These are phyloP conservation scores for Sporothrix brunneoviolacea DNA, from an alignment of 2,329 filamentous ascomycete genomes.

Conservation along the genomic window DNA sequence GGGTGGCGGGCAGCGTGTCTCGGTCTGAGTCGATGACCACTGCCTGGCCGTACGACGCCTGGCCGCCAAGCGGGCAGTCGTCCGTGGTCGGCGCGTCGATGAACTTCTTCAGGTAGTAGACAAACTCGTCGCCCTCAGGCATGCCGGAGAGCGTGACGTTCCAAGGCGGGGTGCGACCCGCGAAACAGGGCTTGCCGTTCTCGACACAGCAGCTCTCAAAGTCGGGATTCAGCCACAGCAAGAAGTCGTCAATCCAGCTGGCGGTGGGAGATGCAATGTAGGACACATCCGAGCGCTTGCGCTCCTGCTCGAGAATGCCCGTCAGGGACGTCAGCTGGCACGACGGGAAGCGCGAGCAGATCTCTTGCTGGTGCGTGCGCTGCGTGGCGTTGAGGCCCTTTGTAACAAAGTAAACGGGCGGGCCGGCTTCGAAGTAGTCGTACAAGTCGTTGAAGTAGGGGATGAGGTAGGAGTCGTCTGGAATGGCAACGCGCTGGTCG, in stretches of 20 bases:
- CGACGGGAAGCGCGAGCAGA: slow-evolving; percentile 86
- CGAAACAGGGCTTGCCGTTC: slow-evolving; percentile 68
- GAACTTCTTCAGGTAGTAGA: slow-evolving; percentile 80
- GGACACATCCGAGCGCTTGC: slow-evolving; percentile 79
- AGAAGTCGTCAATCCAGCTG: slow-evolving; percentile 95
- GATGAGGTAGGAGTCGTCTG: slow-evolving; percentile 89
- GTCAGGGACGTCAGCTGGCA: slow-evolving; percentile 78
- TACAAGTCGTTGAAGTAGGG: slow-evolving; percentile 96
- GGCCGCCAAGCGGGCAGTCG: slow-evolving; percentile 80
- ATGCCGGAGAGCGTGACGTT: slow-evolving; percentile 85
- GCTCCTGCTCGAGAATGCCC: slow-evolving; percentile 88
- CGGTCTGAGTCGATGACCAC: slow-evolving; percentile 67
- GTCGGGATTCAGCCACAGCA: slow-evolving; percentile 89
- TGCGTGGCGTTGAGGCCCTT: slow-evolving; percentile 72
- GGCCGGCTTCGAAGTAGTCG: slow-evolving; percentile 82
- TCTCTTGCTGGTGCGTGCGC: slow-evolving; percentile 68
- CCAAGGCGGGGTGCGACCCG: slow-evolving; percentile 70
- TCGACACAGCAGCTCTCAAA: slow-evolving; percentile 69
- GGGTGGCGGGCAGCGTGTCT: slow-evolving; percentile 67
- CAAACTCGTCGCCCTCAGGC: slow-evolving; percentile 88
- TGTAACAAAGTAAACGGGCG: slow-evolving; percentile 94
- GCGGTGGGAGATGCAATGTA: slow-evolving; percentile 85
- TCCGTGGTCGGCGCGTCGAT: slow-evolving; percentile 71
- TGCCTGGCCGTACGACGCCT: slow-evolving; percentile 79
- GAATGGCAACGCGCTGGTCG: slow-evolving; percentile 91